These are phyloP conservation scores for Drechslerella dactyloides DNA, from an alignment of 2,329 filamentous ascomycete genomes.

Conservation along the genomic window DNA sequence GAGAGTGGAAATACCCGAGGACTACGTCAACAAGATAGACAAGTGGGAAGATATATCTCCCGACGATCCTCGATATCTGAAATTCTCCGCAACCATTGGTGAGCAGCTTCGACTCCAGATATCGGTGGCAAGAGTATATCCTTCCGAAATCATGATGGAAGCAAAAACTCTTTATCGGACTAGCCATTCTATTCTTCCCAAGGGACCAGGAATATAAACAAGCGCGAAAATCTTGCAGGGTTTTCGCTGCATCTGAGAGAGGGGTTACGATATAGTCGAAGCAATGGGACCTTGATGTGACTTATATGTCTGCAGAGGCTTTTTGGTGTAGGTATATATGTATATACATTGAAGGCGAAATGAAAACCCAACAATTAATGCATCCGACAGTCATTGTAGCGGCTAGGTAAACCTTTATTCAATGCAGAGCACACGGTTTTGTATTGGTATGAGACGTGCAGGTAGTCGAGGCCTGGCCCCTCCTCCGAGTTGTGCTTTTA, in stretches of 20 bases:
- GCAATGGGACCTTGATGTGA: too few relatives aligned
- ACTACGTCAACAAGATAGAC: slow-evolving; percentile 19
- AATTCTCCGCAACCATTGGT: slow-evolving; percentile 30
- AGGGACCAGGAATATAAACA: too few relatives aligned
- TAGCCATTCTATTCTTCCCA: too few relatives aligned
- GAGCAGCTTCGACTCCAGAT: slow-evolving; percentile 44
- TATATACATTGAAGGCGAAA: neutral
- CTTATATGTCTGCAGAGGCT: too few relatives aligned
- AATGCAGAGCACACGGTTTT: too few relatives aligned
- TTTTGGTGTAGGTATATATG: too few relatives aligned
- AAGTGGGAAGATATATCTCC: slow-evolving; percentile 28
- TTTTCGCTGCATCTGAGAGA: too few relatives aligned
- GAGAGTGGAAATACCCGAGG: slow-evolving; percentile 6
- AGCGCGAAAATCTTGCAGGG: too few relatives aligned
- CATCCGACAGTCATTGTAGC: neutral
- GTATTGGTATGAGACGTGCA: too few relatives aligned
- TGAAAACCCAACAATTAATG: neutral
- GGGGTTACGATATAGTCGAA: too few relatives aligned
- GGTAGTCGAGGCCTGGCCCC: too few relatives aligned
- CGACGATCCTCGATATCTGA: slow-evolving; percentile 22
- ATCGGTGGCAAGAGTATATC: slow-evolving; percentile 9
- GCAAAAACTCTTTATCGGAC: neutral
- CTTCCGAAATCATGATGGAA: neutral
- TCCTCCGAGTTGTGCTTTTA: neutral
- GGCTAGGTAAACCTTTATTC: too few relatives aligned